A percentile compares a stretch with the other conserved stretches of the same genome.
Conservation (phyloP, 306 rosid genomes). For the Trifolium repens region DNA sequence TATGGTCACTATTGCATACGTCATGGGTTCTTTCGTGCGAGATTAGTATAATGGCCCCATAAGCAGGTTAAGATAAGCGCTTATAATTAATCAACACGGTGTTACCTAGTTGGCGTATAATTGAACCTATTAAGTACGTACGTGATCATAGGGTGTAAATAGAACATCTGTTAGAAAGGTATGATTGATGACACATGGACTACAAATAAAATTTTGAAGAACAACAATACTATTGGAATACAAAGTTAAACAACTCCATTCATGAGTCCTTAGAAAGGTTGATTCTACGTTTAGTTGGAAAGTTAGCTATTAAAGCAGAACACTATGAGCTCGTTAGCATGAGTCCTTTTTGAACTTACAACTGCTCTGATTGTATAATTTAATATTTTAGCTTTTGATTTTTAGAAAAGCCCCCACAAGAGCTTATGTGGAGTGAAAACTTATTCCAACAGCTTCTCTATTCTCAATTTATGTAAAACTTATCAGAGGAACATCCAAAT, state of each 20-base stretch:
- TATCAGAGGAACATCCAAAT: background rate
- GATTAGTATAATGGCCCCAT: background rate
- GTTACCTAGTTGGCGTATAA: no score
- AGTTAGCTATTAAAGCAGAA: background rate
- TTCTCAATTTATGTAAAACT: slow-evolving; percentile 1
- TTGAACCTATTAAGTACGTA: no score
- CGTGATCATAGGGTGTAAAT: no score
- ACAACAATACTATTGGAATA: no score
- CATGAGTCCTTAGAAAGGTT: background rate
- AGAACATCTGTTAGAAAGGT: no score
- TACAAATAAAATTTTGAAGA: no score
- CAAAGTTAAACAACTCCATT: no score
- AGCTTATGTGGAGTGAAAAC: background rate
- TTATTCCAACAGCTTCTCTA: background rate
- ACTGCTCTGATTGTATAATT: background rate
- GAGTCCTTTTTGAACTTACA: background rate
- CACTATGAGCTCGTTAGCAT: background rate
- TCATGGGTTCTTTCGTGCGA: background rate
- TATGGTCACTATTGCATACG: background rate
- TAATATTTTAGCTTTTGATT: background rate
- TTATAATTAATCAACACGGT: background rate
- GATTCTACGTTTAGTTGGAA: background rate
- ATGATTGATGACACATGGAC: no score
- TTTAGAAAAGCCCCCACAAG: background rate
- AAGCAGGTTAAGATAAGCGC: background rate